phyloP scores from a whole-genome alignment of 202 grass and related monocot species.

The Zoysia matrella region DNA sequence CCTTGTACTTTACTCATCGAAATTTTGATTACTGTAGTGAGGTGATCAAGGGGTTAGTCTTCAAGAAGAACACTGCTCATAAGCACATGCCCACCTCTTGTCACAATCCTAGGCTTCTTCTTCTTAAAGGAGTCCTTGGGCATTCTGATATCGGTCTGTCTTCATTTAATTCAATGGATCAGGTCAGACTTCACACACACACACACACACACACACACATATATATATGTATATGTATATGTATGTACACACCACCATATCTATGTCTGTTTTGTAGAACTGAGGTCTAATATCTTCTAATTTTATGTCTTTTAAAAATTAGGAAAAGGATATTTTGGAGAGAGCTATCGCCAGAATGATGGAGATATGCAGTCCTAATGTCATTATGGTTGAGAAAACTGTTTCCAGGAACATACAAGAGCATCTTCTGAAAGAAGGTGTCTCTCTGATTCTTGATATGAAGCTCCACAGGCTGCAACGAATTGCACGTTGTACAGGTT shows the following conservation, averaged over 20 bases:
- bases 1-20: conserved; percentile 19
- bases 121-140: conserved; percentile 81
- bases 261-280: conserved; percentile 3
- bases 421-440: conserved; percentile 70
- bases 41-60: conserved; percentile 93
- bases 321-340: conserved; percentile 82
- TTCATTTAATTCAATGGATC: conserved; percentile 82
- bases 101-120: conserved; percentile 85
- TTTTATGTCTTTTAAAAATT: conserved; percentile 33
- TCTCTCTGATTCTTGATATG: conserved; percentile 89
- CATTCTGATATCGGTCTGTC: conserved; percentile 81
- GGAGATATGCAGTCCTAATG: conserved; percentile 82
- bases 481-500: conserved; percentile 87
- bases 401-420: conserved; percentile 94
- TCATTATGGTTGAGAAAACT: conserved; percentile 97
- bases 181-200: conserved; percentile 45
- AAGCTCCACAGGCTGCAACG: conserved; percentile 78
- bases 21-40: conserved; percentile 70
- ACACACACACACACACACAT: too few relatives aligned
- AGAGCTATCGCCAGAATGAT: conserved; percentile 77
- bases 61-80: conserved; percentile 96
- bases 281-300: conserved; percentile 18
- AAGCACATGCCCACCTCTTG: conserved; percentile 90
- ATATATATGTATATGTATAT: neutral
- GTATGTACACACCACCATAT: neutral